Conservation (phyloP, 148 eudicot genomes). For the Diospyros kaki region DNA sequence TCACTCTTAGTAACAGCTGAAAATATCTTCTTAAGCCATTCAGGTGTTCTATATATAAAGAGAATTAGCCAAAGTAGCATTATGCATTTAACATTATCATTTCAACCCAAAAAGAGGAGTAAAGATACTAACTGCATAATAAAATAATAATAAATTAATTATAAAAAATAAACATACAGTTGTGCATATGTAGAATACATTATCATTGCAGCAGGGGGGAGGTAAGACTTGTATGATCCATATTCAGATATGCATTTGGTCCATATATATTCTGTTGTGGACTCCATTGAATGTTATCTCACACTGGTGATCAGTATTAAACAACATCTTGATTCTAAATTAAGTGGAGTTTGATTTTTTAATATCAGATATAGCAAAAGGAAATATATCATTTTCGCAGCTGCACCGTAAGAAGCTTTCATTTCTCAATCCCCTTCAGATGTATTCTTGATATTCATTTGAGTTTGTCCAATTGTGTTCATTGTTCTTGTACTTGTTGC, state of each 20-base stretch:
- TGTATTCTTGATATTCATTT: too few species aligned
- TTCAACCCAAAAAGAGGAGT: background rate
- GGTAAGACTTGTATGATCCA: too few species aligned
- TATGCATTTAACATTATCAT: background rate
- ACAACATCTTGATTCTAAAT: too few species aligned
- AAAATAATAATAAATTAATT: background rate
- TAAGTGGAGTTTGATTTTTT: too few species aligned
- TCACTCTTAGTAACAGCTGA: conserved; percentile 61
- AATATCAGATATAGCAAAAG: too few species aligned
- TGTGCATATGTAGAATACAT: background rate
- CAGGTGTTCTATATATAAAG: conserved; percentile 60
- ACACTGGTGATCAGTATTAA: background rate
- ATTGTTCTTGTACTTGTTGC: too few species aligned
- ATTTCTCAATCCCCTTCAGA: too few species aligned
- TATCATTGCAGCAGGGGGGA: too few species aligned
- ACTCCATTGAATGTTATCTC: background rate
- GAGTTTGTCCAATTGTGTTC: too few species aligned
- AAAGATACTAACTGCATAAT: background rate
- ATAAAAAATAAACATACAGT: background rate
- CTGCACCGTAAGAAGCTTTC: too few species aligned
- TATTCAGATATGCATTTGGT: too few species aligned
- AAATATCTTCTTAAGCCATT: conserved; percentile 83
- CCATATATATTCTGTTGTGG: background rate
- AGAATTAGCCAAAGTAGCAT: conserved; percentile 6
- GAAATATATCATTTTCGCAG: too few species aligned